Evolutionary conservation across 202 grass and related monocot species (phyloP).

Genomic region (Cymbopogon flexuosus): DNA sequence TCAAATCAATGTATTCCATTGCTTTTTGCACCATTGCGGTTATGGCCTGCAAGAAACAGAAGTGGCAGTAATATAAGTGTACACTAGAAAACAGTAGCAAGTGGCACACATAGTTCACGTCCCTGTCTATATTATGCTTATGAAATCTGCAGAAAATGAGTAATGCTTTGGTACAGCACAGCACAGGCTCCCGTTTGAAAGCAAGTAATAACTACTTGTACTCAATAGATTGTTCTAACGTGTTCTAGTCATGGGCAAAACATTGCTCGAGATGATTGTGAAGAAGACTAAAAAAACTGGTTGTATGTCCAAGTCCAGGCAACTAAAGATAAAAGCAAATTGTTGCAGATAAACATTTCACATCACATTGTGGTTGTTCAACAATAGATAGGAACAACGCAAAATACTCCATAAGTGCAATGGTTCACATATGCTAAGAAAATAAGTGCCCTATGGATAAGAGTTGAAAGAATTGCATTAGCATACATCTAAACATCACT

Average conservation of each 20-base stretch:
- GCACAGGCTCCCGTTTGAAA: not conserved
- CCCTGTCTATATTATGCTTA: not conserved
- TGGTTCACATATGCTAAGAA: not conserved
- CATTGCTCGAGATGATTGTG: not conserved
- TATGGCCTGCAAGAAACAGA: slow-evolving; percentile 55
- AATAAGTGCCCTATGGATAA: not conserved
- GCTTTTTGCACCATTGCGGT: slow-evolving; percentile 88
- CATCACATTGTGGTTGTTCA: not conserved
- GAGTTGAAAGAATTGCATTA: not conserved
- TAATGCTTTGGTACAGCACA: not conserved
- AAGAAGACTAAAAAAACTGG: not conserved
- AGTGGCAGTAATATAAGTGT: not conserved
- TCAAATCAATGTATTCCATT: slow-evolving; percentile 92
- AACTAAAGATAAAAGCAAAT: not conserved
- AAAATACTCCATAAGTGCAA: not conserved
- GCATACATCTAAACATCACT: not conserved
- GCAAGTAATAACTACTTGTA: not conserved
- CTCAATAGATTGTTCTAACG: not conserved
- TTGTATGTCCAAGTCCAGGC: not conserved
- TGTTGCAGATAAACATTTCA: not conserved
- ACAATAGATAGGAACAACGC: not conserved
- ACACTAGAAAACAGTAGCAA: slow-evolving; percentile 8
- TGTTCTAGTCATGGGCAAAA: not conserved
- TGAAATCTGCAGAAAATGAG: not conserved
- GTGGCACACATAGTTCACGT: not conserved